These are phyloP conservation scores for Nepenthes alata DNA, from an alignment of 179 eudicot genomes.

Conservation along the genomic window DNA sequence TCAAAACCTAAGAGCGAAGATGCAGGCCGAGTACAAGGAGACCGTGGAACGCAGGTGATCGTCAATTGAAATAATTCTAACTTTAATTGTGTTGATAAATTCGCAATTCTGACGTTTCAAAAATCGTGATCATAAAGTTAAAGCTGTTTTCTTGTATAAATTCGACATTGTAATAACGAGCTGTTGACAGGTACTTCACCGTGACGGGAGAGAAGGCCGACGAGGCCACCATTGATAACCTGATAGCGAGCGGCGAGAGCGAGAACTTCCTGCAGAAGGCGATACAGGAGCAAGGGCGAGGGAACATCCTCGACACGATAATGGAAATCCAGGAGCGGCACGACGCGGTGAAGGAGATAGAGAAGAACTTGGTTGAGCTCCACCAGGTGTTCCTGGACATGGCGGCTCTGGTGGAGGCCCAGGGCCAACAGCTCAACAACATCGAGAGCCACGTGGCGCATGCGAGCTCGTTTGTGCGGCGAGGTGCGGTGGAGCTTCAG, in stretches of 20 bases:
- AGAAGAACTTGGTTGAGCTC: slow-evolving; percentile 61
- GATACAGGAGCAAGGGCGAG: slow-evolving; percentile 80
- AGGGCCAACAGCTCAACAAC: slow-evolving; percentile 69
- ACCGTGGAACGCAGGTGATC: slow-evolving; percentile 52
- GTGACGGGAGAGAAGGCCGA: slow-evolving; percentile 72
- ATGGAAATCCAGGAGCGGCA: slow-evolving; percentile 70
- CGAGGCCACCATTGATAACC: slow-evolving; percentile 53
- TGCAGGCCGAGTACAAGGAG: slow-evolving; percentile 71
- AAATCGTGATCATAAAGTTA: too few relatives aligned
- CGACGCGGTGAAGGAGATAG: slow-evolving; percentile 70
- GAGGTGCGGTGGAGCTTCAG: slow-evolving; percentile 55
- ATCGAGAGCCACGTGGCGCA: slow-evolving; percentile 67
- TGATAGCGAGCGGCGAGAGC: slow-evolving; percentile 72
- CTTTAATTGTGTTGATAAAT: not conserved
- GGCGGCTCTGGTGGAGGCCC: slow-evolving; percentile 84
- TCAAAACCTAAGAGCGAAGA: slow-evolving; percentile 45
- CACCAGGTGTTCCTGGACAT: slow-evolving; percentile 77
- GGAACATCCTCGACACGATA: slow-evolving; percentile 73
- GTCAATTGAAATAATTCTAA: not conserved
- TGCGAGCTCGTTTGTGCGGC: slow-evolving; percentile 65
- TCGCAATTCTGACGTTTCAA: too few relatives aligned
- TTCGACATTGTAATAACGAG: too few relatives aligned
- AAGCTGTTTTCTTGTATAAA: too few relatives aligned
- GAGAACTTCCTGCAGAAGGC: slow-evolving; percentile 83
- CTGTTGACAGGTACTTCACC: slow-evolving; percentile 38